phyloP scores from a whole-genome alignment of 495 filamentous ascomycete genomes.

The Pyronema domesticum region DNA sequence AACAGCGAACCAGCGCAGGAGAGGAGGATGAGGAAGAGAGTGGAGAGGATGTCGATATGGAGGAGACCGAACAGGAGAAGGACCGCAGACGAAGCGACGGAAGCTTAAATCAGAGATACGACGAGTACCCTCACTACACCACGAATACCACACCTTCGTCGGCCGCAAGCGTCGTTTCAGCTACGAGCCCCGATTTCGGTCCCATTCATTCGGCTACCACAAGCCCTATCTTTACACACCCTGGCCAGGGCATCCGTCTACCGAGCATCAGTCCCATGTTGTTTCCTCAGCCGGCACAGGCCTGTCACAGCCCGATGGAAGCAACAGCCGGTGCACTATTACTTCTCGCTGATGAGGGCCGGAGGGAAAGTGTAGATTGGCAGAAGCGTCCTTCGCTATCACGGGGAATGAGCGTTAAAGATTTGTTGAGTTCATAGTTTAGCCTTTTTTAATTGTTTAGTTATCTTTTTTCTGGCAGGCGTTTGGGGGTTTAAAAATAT shows the following conservation, averaged over 20 bases:
- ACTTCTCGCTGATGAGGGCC: constrained; percentile 56
- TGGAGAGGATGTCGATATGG: constrained; percentile 14
- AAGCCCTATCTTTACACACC: constrained; percentile 20
- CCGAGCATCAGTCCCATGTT: constrained; percentile 31
- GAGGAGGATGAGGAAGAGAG: constrained; percentile 21
- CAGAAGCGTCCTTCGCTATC: constrained; percentile 12
- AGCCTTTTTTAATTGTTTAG: background rate
- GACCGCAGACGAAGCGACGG: background rate
- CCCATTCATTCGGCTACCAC: constrained; percentile 6
- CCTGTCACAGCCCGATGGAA: constrained; percentile 36
- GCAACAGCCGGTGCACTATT: constrained; percentile 66
- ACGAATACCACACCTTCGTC: background rate
- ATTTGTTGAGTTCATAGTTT: constrained; percentile 47
- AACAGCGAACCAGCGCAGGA: background rate
- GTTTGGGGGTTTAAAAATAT: background rate
- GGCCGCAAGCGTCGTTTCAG: background rate
- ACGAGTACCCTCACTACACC: background rate
- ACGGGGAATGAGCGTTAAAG: constrained; percentile 60
- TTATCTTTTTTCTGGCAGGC: background rate
- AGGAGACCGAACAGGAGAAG: background rate
- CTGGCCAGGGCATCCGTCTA: constrained; percentile 15
- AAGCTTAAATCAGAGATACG: background rate
- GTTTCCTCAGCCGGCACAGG: constrained; percentile 23
- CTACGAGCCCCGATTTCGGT: background rate
- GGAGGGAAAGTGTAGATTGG: constrained; percentile 26